Conservation (phyloP, 441 rosid species). For the Daphne laureola region DNA sequence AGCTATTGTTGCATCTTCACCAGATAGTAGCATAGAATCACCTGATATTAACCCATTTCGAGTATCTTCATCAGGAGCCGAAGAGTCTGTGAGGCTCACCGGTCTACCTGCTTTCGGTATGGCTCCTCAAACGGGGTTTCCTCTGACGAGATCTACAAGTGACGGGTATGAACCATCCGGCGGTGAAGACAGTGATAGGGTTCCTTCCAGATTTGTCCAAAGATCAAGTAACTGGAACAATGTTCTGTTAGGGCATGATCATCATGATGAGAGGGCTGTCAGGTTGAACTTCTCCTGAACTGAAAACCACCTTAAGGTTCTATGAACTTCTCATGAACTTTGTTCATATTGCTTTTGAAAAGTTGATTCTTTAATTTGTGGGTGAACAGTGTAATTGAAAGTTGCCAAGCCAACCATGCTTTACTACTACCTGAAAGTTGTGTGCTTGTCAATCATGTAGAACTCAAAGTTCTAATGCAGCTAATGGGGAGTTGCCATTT, state of each 20-base stretch:
- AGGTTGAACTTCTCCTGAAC: too few species aligned
- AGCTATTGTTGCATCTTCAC: conserved; percentile 74
- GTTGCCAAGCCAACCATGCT: conserved; percentile 15
- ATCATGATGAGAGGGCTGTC: conserved; percentile 39
- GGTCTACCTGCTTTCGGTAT: conserved; percentile 40
- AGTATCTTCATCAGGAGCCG: conserved; percentile 72
- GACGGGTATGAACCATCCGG: conserved; percentile 99
- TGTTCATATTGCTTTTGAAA: conserved; percentile 15
- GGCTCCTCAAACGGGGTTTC: conserved; percentile 50
- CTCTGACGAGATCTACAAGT: conserved; percentile 81
- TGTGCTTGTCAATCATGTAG: too few species aligned
- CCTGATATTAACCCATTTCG: conserved; percentile 90
- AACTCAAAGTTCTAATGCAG: neutral
- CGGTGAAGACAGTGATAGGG: conserved; percentile 96
- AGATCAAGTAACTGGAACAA: conserved; percentile 59
- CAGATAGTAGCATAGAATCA: conserved; percentile 95
- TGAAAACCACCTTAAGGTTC: neutral
- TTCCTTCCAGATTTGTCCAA: conserved; percentile 66
- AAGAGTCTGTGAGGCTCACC: conserved; percentile 55
- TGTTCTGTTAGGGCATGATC: conserved; percentile 40
- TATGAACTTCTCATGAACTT: conserved; percentile 6
- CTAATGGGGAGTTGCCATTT: neutral
- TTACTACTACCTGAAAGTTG: neutral
- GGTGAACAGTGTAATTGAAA: conserved; percentile 14
- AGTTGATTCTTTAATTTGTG: conserved; percentile 46